Evolutionary conservation across 1,284 basidiomycete species (phyloP).

Genomic region (Gomphus bonarii): DNA sequence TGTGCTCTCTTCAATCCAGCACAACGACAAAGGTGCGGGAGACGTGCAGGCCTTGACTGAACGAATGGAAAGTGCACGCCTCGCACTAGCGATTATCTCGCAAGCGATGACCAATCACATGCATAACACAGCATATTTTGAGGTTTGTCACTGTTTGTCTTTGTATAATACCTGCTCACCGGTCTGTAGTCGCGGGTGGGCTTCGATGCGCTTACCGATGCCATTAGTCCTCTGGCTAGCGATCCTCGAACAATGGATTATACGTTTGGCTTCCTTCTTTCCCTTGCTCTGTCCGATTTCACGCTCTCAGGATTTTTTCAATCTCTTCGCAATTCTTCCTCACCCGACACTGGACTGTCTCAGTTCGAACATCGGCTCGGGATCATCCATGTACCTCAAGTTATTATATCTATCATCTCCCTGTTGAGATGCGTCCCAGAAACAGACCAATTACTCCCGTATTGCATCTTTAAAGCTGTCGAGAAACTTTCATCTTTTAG

Average conservation of each 20-base stretch:
- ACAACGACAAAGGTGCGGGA: conserved; percentile 27
- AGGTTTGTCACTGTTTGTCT: conserved; percentile 24
- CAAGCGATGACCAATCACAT: conserved; percentile 49
- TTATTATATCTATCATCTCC: conserved; percentile 13
- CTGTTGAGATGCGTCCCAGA: conserved; percentile 3
- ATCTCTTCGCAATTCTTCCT: conserved; percentile 22
- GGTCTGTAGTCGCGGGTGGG: conserved; percentile 47
- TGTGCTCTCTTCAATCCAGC: conserved; percentile 48
- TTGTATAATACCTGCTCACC: neutral
- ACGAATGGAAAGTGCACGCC: conserved; percentile 41
- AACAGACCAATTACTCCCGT: conserved; percentile 20
- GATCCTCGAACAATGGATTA: conserved; percentile 39
- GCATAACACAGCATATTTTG: conserved; percentile 54
- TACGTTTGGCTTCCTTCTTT: conserved; percentile 51
- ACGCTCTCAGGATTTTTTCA: conserved; percentile 41
- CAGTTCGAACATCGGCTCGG: conserved; percentile 12
- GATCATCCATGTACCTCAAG: conserved; percentile 11
- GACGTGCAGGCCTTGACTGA: conserved; percentile 34
- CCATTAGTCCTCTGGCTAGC: conserved; percentile 38
- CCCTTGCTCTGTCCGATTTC: conserved; percentile 54
- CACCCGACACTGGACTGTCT: conserved; percentile 10
- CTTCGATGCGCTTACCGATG: conserved; percentile 48
- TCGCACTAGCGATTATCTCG: conserved; percentile 50
- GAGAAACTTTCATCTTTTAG: conserved; percentile 47
- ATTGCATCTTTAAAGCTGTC: conserved; percentile 46